Evolutionary conservation across 139 green algal species (phyloP).

Genomic region (Chlamydomonas asymmetrica): DNA sequence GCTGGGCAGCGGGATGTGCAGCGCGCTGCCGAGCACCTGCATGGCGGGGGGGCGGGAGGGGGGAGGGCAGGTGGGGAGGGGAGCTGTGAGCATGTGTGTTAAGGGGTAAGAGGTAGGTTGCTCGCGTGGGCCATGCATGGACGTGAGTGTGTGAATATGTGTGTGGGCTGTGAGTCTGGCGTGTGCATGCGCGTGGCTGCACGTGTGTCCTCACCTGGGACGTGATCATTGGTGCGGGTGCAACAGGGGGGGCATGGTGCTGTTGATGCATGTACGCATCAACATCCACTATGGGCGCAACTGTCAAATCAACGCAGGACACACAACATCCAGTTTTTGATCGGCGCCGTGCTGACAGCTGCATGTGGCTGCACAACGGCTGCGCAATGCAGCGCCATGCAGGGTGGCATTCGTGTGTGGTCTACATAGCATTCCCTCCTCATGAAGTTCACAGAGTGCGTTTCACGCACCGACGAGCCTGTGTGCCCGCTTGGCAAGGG

Average conservation of each 20-base stretch:
- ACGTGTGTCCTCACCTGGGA: neutral
- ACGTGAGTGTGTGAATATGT: too few species aligned
- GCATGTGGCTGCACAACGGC: too few species aligned
- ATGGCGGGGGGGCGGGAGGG: neutral
- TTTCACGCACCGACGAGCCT: neutral
- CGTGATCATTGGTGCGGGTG: neutral
- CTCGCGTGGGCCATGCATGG: too few species aligned
- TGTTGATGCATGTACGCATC: too few species aligned
- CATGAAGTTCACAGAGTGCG: neutral
- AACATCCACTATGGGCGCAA: too few species aligned
- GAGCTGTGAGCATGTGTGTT: neutral
- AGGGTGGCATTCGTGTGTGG: too few species aligned
- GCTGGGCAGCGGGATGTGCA: constrained; percentile 48
- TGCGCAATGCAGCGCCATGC: too few species aligned
- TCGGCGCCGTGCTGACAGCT: too few species aligned
- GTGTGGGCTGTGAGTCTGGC: neutral
- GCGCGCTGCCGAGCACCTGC: constrained; percentile 52
- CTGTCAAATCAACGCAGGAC: too few species aligned
- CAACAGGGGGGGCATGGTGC: neutral
- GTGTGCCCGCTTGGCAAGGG: neutral
- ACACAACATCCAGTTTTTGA: too few species aligned
- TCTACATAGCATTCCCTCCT: neutral
- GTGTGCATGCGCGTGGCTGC: neutral
- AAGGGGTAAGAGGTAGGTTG: too few species aligned
- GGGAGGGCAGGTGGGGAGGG: neutral